Evolutionary conservation across 2,329 filamentous ascomycete genomes (phyloP), one percentile per base, ranked within the genome.

Genomic region (Zarea fungicola): DNA sequence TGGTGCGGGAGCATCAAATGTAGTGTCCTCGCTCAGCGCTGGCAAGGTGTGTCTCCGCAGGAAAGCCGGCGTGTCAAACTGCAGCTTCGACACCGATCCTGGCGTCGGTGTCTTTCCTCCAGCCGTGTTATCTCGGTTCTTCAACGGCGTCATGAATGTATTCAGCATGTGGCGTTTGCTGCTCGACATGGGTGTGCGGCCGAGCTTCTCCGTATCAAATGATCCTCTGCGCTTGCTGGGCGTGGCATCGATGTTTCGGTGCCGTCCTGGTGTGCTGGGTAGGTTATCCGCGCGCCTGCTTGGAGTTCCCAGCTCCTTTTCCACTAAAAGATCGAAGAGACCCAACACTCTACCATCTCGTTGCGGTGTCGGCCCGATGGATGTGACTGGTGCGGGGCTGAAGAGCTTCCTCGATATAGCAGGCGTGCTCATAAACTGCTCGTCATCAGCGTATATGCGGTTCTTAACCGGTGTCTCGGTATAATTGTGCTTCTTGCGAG

Each of bases 341-440:
- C 88, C 87, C 3, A 93, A 73, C 1, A 90, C 83, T 18, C 80
- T 80, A 23, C 88, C 88, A 62, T 92, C 85, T 53, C 83, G 81
- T 60, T 92, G 88, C 3, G 88, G 88, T 11, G 88, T 93, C 2
- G 88, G 88, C 3, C 86, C 87, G 52, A 93, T 78, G 1, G 75
- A 78, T 5, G 78, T 81, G 3, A 80, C 78, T 10, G 75, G 71
- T 0, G 67, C 67, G 2, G 81, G 78, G 49, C 78, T 81, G 60
- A 84, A 85, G 6, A 84, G 69, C 50, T 75, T 80, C 25, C 80
- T 72, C 31, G 75, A 71, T 36, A 75, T 69, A 1, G 76, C 76
- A 2, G 83, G 81, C 2, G 81, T 83, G 36, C 71, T 70, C 58
- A 73, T 72, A 42, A 73, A 65, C 32, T 75, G 72, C 19, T 70